Base-by-base conservation (phyloP, 2,329 filamentous ascomycete species). In the Alternaria alternata region DNA sequence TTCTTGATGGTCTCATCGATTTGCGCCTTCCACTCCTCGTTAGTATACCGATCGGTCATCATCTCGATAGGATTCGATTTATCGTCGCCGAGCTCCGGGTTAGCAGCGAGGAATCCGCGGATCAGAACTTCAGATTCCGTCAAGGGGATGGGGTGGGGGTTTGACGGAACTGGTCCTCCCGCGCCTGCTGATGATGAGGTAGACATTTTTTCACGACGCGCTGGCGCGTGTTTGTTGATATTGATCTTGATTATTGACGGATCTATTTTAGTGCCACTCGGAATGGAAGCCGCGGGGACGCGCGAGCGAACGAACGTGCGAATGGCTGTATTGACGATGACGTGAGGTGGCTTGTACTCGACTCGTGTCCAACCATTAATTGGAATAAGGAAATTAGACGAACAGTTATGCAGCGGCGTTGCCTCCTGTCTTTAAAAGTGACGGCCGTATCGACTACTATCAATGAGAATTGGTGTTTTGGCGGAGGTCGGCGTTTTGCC, bases 31-130 rank as follows among this genome's bases (percentile, higher is more conserved):
- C 81, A 83, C 68, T 83, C 80, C 28, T 71, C 68, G 61, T 82
- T 78, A n/a, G 81, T 82, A 61, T 81, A 82, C 54, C 79, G 73
- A 57, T 77, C 78, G 8, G 79, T 80, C 78, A 79, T 78, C 47
- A 74, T 62, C 38, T 70, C 63, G 20, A 76, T 65, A 9, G 72
- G 61, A 8, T 73, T 73, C 22, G 72, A 66, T 42, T 67, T 68
- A 30, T 67, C 56, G 57, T 75, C 69, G 54, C 73, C 69, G 28
- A 78, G 58, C 53, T 65, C 63, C 22, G 75, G 74, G 51, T 76
- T 71, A 20, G 67, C 67, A 51, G 79, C 67, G 3, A 81, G 65
- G 60, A 75, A 75, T 22, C 72, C 69, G 53, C 67, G 71, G 52
- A 76, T 71, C 52, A 76, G 61, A 26, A 70, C 71, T 60, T 76